Evolutionary conservation across 371 early-diverging fungal species (phyloP).

Genomic region (Rhizopus sp.): DNA sequence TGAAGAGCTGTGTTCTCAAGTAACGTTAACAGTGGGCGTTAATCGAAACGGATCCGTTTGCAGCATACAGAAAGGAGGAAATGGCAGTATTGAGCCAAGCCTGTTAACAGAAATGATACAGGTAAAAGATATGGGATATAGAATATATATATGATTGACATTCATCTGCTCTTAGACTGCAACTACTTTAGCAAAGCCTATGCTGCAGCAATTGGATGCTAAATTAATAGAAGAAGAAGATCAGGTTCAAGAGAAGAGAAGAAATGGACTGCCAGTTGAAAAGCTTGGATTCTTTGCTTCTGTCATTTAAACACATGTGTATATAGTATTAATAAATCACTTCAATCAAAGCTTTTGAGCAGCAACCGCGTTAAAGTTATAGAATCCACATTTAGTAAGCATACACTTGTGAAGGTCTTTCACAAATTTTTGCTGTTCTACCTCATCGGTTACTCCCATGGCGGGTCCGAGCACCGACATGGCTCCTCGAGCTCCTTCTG

Average conservation of each 20-base stretch:
- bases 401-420: neutral
- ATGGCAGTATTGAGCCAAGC: slow-evolving; percentile 79
- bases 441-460: neutral
- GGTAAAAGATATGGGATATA: slow-evolving; percentile 32
- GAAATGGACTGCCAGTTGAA: slow-evolving; percentile 47
- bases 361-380: neutral
- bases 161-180: slow-evolving; percentile 47
- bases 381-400: neutral
- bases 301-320: slow-evolving; percentile 34
- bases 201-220: slow-evolving; percentile 57
- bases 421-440: neutral
- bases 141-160: slow-evolving; percentile 7
- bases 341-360: neutral
- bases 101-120: slow-evolving; percentile 75
- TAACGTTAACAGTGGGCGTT: slow-evolving; percentile 79
- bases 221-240: slow-evolving; percentile 55
- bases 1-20: slow-evolving; percentile 86
- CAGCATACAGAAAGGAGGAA: slow-evolving; percentile 79
- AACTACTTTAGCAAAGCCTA: slow-evolving; percentile 56
- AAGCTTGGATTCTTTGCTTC: slow-evolving; percentile 69
- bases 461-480: neutral
- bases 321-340: neutral
- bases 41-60: slow-evolving; percentile 80
- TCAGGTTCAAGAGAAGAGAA: slow-evolving; percentile 45
- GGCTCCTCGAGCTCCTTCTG: neutral